Conservation (phyloP, 2,329 filamentous ascomycete genomes). For the Talaromyces sp. region DNA sequence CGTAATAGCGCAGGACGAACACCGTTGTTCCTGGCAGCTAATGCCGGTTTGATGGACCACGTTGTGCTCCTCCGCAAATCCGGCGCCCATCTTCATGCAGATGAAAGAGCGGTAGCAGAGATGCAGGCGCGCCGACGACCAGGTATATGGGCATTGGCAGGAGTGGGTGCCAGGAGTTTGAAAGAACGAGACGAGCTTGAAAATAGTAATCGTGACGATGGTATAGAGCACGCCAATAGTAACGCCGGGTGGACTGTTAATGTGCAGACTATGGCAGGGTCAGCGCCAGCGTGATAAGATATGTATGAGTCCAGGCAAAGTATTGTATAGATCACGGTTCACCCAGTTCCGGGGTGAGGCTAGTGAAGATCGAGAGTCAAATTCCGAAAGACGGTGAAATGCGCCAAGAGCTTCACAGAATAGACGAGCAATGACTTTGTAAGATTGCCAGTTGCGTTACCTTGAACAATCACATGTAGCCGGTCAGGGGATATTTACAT, state of each 20-base stretch:
- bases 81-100: conserved; percentile 58
- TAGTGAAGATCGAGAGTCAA: not conserved
- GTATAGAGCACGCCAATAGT: not conserved
- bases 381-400: not conserved
- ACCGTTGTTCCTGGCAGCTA: conserved; percentile 58
- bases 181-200: conserved; percentile 16
- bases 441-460: too few relatives aligned
- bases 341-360: not conserved
- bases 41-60: conserved; percentile 54
- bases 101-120: conserved; percentile 53
- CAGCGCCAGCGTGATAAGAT: conserved; percentile 1
- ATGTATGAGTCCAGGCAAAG: too few relatives aligned
- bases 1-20: conserved; percentile 58
- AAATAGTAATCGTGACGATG: not conserved
- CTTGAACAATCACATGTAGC: too few relatives aligned
- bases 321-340: too few relatives aligned
- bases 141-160: conserved; percentile 44
- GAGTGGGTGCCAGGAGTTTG: conserved; percentile 30
- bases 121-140: conserved; percentile 45
- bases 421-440: too few relatives aligned
- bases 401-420: not conserved
- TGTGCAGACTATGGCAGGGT: conserved; percentile 4
- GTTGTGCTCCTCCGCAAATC: conserved; percentile 54
- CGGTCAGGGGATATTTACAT: too few relatives aligned
- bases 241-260: not conserved